These are phyloP conservation scores for Inga leiocalycina DNA, from an alignment of 306 rosid genomes.

Conservation along the genomic window DNA sequence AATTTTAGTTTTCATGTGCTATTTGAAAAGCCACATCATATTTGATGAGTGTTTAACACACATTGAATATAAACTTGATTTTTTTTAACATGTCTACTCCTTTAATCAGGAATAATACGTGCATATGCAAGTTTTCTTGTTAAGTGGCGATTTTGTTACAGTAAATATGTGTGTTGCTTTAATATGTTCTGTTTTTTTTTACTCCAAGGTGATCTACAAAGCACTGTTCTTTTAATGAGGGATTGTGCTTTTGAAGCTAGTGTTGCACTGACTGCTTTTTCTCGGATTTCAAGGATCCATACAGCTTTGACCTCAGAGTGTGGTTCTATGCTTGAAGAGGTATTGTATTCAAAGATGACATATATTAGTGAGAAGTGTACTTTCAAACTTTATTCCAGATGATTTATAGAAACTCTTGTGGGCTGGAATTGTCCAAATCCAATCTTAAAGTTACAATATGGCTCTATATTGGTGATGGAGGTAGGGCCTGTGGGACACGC, in stretches of 20 bases:
- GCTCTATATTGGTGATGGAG: constrained; percentile 12
- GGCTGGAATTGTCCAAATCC: constrained; percentile 3
- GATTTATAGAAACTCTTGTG: constrained; percentile 22
- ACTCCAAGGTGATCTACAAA: constrained; percentile 75
- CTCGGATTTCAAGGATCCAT: constrained; percentile 72
- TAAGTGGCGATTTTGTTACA: constrained; percentile 7
- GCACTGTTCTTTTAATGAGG: constrained; percentile 83
- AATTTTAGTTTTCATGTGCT: background rate
- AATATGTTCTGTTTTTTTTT: constrained; percentile 21
- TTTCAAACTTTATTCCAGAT: constrained; percentile 17
- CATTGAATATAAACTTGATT: background rate
- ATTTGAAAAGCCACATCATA: background rate
- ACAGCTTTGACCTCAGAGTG: constrained; percentile 96
- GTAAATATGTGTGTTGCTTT: constrained; percentile 26
- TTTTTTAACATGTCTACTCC: background rate
- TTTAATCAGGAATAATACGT: background rate
- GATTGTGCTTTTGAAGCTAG: constrained; percentile 81
- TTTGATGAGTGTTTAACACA: background rate
- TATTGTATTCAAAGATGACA: constrained; percentile 35
- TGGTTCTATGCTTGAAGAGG: constrained; percentile 99
- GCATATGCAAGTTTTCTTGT: constrained; percentile 28
- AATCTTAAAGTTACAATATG: constrained; percentile 17
- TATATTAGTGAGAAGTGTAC: constrained; percentile 20
- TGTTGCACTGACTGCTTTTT: constrained; percentile 72
- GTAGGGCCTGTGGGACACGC: background rate